Evolutionary conservation across 2,329 filamentous ascomycete genomes (phyloP).

Genomic region (Hymenoscyphus repandus): DNA sequence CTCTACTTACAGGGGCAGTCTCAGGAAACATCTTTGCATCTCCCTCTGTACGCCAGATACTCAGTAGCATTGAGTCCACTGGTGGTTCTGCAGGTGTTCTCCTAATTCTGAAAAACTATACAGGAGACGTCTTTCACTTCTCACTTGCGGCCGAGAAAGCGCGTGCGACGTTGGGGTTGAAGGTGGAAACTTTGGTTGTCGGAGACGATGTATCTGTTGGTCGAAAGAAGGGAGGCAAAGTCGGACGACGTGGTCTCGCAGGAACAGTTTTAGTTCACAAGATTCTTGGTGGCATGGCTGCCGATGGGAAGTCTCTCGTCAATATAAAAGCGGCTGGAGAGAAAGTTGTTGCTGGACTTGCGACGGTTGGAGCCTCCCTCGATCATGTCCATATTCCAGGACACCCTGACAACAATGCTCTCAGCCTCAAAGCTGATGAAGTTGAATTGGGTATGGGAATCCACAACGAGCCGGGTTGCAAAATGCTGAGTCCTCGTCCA

Average conservation of each 20-base stretch:
- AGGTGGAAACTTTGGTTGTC: slow-evolving; percentile 12
- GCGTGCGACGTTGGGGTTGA: slow-evolving; percentile 7
- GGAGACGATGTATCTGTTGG: slow-evolving; percentile 39
- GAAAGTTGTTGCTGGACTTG: slow-evolving; percentile 2
- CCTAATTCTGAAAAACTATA: slow-evolving; percentile 35
- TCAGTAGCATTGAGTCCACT: slow-evolving; percentile 32
- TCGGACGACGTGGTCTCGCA: slow-evolving; percentile 43
- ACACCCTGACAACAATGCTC: slow-evolving; percentile 31
- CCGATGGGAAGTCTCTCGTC: slow-evolving; percentile 5
- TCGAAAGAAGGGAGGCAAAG: slow-evolving; percentile 39
- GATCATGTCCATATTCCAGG: slow-evolving; percentile 46
- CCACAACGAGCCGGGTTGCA: slow-evolving; percentile 42
- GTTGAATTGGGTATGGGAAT: slow-evolving; percentile 43
- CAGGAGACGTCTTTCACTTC: slow-evolving; percentile 36
- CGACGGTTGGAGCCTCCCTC: slow-evolving; percentile 38
- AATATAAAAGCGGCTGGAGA: slow-evolving; percentile 10
- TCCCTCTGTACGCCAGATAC: slow-evolving; percentile 35
- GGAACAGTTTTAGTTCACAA: slow-evolving; percentile 43
- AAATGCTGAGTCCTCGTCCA: background rate
- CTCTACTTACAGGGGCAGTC: slow-evolving; percentile 34
- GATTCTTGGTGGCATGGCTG: slow-evolving; percentile 23
- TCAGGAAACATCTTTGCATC: slow-evolving; percentile 36
- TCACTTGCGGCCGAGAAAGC: slow-evolving; percentile 36
- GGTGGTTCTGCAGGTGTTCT: slow-evolving; percentile 8
- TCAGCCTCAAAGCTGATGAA: slow-evolving; percentile 34